phyloP scores from a whole-genome alignment of 2,329 filamentous ascomycete species.

The Fusarium longipes region DNA sequence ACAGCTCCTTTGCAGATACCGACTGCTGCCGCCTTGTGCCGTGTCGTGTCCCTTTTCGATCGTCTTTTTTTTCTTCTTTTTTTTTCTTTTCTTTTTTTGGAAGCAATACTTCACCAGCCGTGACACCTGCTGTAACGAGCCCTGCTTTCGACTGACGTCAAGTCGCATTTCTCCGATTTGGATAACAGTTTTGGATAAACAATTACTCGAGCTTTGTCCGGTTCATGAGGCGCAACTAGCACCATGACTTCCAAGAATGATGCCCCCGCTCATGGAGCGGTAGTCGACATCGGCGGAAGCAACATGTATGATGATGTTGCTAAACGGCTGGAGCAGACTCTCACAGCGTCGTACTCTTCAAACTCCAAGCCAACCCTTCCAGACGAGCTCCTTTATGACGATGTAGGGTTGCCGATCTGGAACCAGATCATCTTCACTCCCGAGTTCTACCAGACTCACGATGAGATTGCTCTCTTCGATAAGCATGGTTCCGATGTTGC shows the following conservation, averaged over 20 bases:
- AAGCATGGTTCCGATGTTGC: conserved; percentile 52
- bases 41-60: conserved; percentile 17
- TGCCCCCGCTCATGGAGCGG: conserved; percentile 47
- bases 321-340: conserved; percentile 43
- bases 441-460: conserved; percentile 56
- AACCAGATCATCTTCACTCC: conserved; percentile 55
- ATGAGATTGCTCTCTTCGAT: conserved; percentile 54
- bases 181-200: conserved; percentile 6
- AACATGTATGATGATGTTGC: conserved; percentile 47
- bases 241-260: conserved; percentile 31
- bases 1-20: conserved; percentile 1
- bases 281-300: conserved; percentile 55
- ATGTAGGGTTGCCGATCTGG: conserved; percentile 54
- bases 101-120: conserved; percentile 5
- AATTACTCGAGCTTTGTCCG: not conserved
- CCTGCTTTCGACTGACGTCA: conserved; percentile 10
- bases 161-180: conserved; percentile 6
- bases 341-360: conserved; percentile 42
- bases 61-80: not conserved
- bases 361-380: conserved; percentile 49
- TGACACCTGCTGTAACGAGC: conserved; percentile 16
- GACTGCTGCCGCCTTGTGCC: not conserved
- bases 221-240: conserved; percentile 4
- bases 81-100: not conserved
- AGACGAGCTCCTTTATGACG: conserved; percentile 56